Conservation (phyloP, 805 yeast genomes). For the Ogataea thermomethanolica region DNA sequence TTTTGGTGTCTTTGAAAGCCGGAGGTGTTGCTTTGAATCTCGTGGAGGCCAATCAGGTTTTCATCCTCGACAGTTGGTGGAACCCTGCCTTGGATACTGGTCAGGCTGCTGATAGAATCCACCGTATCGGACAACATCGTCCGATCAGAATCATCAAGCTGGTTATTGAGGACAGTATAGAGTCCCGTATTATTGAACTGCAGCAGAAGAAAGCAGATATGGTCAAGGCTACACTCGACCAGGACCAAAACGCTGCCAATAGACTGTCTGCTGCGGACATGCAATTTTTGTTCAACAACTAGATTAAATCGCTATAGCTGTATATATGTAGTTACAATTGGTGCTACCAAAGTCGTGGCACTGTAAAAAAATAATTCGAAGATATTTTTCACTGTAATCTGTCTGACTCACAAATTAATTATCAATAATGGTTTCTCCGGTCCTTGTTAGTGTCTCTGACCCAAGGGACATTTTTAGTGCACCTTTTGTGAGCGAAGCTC, state of each 20-base stretch:
- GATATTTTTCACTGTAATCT: conserved; percentile 1
- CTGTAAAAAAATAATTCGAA: background rate
- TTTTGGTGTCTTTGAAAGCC: conserved; percentile 91
- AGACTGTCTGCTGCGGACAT: conserved; percentile 89
- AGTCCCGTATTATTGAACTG: conserved; percentile 88
- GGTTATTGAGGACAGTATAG: conserved; percentile 95
- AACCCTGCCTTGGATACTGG: conserved; percentile 95
- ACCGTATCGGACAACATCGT: conserved; percentile 92
- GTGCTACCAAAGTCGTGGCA: conserved; percentile 11
- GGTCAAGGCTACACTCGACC: conserved; percentile 95
- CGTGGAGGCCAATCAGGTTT: conserved; percentile 96
- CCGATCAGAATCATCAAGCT: conserved; percentile 91
- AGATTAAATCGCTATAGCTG: conserved; percentile 10
- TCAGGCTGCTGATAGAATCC: conserved; percentile 96
- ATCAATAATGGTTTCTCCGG: conserved; percentile 31
- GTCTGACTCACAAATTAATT: conserved; percentile 4
- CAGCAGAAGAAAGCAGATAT: conserved; percentile 97
- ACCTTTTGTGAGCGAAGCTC: conserved; percentile 30
- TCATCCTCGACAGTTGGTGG: conserved; percentile 98
- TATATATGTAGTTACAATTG: background rate
- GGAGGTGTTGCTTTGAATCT: conserved; percentile 98
- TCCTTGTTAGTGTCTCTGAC: conserved; percentile 28
- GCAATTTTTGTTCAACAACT: conserved; percentile 90
- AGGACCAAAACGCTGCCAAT: conserved; percentile 87
- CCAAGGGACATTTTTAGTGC: conserved; percentile 16